Conservation (phyloP, 2,329 filamentous ascomycete species). For the Didymella keratinophila region DNA sequence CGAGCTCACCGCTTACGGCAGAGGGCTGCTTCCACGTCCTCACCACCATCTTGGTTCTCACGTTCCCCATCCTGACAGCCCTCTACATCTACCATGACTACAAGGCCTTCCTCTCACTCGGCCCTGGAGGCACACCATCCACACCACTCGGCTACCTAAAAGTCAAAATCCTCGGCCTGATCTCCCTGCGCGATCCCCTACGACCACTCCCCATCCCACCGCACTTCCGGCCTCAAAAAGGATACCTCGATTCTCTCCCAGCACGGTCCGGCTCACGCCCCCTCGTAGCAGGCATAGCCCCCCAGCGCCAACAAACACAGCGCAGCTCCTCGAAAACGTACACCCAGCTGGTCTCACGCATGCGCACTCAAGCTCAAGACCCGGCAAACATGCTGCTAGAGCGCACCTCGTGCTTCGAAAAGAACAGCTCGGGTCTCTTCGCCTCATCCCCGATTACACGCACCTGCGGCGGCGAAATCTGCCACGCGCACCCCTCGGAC, state of each 20-base stretch:
- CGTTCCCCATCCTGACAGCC: slow-evolving; percentile 38
- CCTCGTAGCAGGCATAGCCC: slow-evolving; percentile 76
- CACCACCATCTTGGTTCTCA: slow-evolving; percentile 31
- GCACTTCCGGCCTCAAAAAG: slow-evolving; percentile 61
- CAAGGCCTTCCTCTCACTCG: slow-evolving; percentile 75
- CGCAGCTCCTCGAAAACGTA: slow-evolving; percentile 63
- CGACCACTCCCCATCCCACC: slow-evolving; percentile 63
- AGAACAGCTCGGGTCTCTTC: slow-evolving; percentile 81
- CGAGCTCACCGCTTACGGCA: slow-evolving; percentile 6
- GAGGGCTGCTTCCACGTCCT: slow-evolving; percentile 26
- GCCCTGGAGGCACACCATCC: slow-evolving; percentile 80
- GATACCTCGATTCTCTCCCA: slow-evolving; percentile 69
- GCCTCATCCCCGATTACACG: slow-evolving; percentile 70
- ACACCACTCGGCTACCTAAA: slow-evolving; percentile 76
- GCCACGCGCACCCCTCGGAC: slow-evolving; percentile 79
- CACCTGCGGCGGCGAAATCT: slow-evolving; percentile 81
- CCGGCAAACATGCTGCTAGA: slow-evolving; percentile 49
- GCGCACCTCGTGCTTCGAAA: slow-evolving; percentile 79
- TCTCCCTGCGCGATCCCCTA: slow-evolving; percentile 76
- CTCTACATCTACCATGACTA: slow-evolving; percentile 72
- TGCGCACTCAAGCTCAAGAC: slow-evolving; percentile 34
- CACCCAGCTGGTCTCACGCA: slow-evolving; percentile 23
- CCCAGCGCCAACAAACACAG: slow-evolving; percentile 80
- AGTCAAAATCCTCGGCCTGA: slow-evolving; percentile 75
- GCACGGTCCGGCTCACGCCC: slow-evolving; percentile 71